Conservation (phyloP, 768 basidiomycete species). For the Xerocomellus amylosporus region DNA sequence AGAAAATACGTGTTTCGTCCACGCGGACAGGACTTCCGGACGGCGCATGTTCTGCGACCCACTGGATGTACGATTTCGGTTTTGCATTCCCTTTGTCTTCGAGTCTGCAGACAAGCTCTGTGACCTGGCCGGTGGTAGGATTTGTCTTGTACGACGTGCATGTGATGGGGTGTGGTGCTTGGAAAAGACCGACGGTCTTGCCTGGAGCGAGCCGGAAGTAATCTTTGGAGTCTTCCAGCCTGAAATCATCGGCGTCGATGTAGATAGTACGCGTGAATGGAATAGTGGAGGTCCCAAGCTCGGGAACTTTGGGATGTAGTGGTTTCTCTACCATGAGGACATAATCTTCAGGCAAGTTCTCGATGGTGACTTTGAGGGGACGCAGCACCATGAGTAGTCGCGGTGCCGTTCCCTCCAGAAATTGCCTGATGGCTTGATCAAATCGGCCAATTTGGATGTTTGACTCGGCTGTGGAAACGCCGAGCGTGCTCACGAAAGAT, state of each 20-base stretch:
- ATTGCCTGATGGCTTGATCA: constrained; percentile 84
- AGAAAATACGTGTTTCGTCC: constrained; percentile 90
- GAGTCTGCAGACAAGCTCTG: constrained; percentile 73
- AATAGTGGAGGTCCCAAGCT: constrained; percentile 75
- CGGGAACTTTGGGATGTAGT: constrained; percentile 89
- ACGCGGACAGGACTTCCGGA: constrained; percentile 80
- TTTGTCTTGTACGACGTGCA: constrained; percentile 88
- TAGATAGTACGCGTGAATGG: constrained; percentile 88
- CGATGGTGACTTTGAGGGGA: constrained; percentile 88
- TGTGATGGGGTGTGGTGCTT: constrained; percentile 88
- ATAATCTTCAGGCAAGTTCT: constrained; percentile 88
- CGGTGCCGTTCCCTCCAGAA: constrained; percentile 85
- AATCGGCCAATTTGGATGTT: constrained; percentile 88
- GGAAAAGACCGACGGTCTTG: constrained; percentile 95
- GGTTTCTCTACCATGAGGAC: constrained; percentile 82
- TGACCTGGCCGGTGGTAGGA: constrained; percentile 64
- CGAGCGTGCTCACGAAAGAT: constrained; percentile 90
- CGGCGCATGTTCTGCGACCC: constrained; percentile 84
- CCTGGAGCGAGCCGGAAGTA: constrained; percentile 98
- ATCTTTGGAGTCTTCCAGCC: constrained; percentile 85
- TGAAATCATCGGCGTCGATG: constrained; percentile 93
- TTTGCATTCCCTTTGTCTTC: constrained; percentile 76
- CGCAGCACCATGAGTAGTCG: constrained; percentile 88
- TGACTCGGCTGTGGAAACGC: constrained; percentile 81
- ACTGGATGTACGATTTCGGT: constrained; percentile 93